Evolutionary conservation across 192 early-diverging fungal genomes (phyloP).

Genomic region (Rhizoclosmatium sp.): DNA sequence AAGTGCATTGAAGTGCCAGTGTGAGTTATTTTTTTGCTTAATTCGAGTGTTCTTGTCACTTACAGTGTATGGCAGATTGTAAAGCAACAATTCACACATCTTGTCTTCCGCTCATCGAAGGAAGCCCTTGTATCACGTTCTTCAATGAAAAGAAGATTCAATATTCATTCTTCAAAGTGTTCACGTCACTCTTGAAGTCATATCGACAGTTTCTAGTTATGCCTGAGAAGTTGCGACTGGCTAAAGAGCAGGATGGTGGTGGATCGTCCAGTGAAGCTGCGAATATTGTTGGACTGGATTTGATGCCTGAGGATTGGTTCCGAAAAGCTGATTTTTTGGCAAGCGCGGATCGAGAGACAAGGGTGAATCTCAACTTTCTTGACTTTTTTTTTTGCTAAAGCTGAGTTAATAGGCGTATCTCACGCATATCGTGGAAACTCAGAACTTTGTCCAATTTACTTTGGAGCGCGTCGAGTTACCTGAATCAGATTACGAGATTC

Average conservation of each 20-base stretch:
- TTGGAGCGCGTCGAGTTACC: conserved; percentile 72
- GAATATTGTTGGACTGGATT: conserved; percentile 44
- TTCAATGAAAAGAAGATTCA: conserved; percentile 77
- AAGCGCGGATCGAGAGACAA: conserved; percentile 59
- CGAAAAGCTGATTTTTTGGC: conserved; percentile 68
- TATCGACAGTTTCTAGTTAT: conserved; percentile 69
- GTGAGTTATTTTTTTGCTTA: conserved; percentile 34
- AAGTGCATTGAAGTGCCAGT: conserved; percentile 45
- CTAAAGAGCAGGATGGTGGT: conserved; percentile 28
- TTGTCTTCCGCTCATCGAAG: conserved; percentile 55
- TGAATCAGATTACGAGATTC: conserved; percentile 70
- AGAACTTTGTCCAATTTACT: conserved; percentile 82
- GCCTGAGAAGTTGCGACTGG: conserved; percentile 39
- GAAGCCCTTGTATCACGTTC: conserved; percentile 59
- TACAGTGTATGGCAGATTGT: conserved; percentile 46
- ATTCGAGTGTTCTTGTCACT: background rate
- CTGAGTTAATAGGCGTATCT: conserved; percentile 62
- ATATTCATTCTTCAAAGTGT: conserved; percentile 74
- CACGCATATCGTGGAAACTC: conserved; percentile 71
- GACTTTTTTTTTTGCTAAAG: background rate
- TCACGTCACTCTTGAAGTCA: conserved; percentile 76
- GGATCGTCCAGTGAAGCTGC: conserved; percentile 7
- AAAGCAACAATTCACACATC: conserved; percentile 57
- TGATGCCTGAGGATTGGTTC: conserved; percentile 60
- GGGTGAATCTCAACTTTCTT: conserved; percentile 39